Evolutionary conservation across 1,139 yeast genomes (phyloP).

Genomic region (Pichia cactophila): DNA sequence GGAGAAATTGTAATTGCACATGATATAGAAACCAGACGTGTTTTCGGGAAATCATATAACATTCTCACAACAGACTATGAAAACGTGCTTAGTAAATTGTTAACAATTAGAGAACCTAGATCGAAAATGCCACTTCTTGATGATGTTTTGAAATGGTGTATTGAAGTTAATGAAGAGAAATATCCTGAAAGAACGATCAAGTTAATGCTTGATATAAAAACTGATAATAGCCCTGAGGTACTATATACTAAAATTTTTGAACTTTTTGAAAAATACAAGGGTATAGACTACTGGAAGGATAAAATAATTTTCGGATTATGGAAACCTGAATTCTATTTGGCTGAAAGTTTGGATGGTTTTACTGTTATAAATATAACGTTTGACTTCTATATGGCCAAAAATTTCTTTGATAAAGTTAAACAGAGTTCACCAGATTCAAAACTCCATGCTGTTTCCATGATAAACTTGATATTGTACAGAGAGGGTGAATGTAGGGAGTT

Average conservation of each 20-base stretch:
- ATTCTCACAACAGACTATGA: slow-evolving; percentile 37
- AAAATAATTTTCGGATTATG: slow-evolving; percentile 76
- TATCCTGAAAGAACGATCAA: slow-evolving; percentile 27
- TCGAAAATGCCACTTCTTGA: slow-evolving; percentile 56
- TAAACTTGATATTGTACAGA: slow-evolving; percentile 32
- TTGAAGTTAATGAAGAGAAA: slow-evolving; percentile 26
- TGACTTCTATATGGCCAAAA: slow-evolving; percentile 31
- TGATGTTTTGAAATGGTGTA: slow-evolving; percentile 55
- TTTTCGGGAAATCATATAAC: slow-evolving; percentile 45
- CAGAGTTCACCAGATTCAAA: slow-evolving; percentile 27
- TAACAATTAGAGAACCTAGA: slow-evolving; percentile 42
- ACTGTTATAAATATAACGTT: slow-evolving; percentile 48
- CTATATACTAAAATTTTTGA: slow-evolving; percentile 47
- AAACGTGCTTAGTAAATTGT: slow-evolving; percentile 41
- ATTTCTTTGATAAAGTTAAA: slow-evolving; percentile 29
- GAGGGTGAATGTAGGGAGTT: slow-evolving; percentile 34
- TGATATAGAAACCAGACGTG: slow-evolving; percentile 52
- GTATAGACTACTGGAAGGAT: slow-evolving; percentile 51
- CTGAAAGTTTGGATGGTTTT: slow-evolving; percentile 35
- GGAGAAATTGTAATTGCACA: slow-evolving; percentile 71
- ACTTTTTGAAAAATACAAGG: slow-evolving; percentile 33
- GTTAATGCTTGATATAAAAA: slow-evolving; percentile 79
- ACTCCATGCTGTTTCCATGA: slow-evolving; percentile 23
- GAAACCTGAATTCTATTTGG: slow-evolving; percentile 57
- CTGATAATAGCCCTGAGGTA: slow-evolving; percentile 50